Evolutionary conservation across 2,329 filamentous ascomycete species (phyloP), one percentile per base, ranked within the genome.

Genomic region (Beauveria sp.): DNA sequence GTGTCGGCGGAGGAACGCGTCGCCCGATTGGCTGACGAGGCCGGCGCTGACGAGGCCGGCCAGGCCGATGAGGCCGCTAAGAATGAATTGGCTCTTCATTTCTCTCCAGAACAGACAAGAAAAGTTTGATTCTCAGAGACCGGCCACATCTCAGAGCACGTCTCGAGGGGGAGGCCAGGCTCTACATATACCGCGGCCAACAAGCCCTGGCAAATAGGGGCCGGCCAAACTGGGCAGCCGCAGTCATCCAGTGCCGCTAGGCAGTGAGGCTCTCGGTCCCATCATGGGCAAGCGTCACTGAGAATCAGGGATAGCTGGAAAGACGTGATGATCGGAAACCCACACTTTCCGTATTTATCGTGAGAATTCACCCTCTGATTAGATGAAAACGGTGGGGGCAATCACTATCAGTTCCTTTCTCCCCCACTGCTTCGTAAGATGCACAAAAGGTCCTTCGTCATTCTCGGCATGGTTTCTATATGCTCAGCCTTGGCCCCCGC

Each of bases 61-160:
- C 24, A 61, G 54, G 41, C 47, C 54, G 9, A 61, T 18, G n/a
- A 61, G 48, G 48, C 60, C 22, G 30, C 26, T 30, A 28, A 58
- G 22, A 22, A 58, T 4, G 30, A 55, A 22, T 41, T 53, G 48
- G 47, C 54, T 54, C 60, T 58, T 61, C 60, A 61, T 61, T 26
- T 54, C 41, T 16, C 40, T 34, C 2, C 5, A 18, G 14, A 3
- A 30, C 9, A 22, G 26, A 47, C 5, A 22, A 44, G 18, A 22
- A 28, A 14, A 44, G 30, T 5, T 18, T 55, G 16, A 2, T 55
- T 55, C 22, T 9, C 20, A 18, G 40, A 26, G 5, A 55, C 24
- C 4, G 20, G 5, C 5, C 16, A 28, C n/a, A 46, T 46, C n/a
- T 18, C 14, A 1, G 22, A 12, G 12, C 14, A 28, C 2, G 10